Conservation (phyloP, 768 basidiomycete genomes). For the Boletus tylopilopsis region DNA sequence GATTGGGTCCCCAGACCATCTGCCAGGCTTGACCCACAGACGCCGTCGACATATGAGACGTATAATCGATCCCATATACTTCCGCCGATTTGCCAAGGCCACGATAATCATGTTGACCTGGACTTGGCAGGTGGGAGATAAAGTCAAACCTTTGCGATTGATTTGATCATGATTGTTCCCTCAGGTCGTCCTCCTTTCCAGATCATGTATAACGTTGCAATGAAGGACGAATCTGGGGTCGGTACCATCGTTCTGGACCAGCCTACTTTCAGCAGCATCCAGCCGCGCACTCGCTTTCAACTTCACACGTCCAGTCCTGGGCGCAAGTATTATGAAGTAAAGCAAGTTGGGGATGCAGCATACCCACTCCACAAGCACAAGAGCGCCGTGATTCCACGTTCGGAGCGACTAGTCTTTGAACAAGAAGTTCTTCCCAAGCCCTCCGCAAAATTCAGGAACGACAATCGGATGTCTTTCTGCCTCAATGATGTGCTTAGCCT, state of each 20-base stretch:
- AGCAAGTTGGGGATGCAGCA: conserved; percentile 80
- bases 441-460: conserved; percentile 70
- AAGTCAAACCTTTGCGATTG: not conserved
- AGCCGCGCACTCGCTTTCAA: conserved; percentile 74
- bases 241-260: conserved; percentile 71
- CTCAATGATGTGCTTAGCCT: conserved; percentile 63
- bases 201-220: conserved; percentile 83
- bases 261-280: conserved; percentile 81
- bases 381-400: conserved; percentile 59
- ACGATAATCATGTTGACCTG: conserved; percentile 78
- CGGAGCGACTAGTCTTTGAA: conserved; percentile 71
- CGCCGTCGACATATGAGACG: conserved; percentile 51
- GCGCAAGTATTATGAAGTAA: conserved; percentile 85
- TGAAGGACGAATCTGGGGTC: conserved; percentile 62
- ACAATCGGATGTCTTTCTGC: conserved; percentile 68
- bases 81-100: conserved; percentile 78
- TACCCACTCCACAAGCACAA: conserved; percentile 75
- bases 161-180: not conserved
- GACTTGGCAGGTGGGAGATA: conserved; percentile 71
- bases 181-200: conserved; percentile 91
- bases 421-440: conserved; percentile 84
- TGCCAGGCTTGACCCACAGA: conserved; percentile 61
- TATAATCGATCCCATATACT: conserved; percentile 75
- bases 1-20: conserved; percentile 78
- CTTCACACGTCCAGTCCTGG: conserved; percentile 75